Evolutionary conservation across 2,329 filamentous ascomycete genomes (phyloP).

Genomic region (Pleoardoris graminearum): DNA sequence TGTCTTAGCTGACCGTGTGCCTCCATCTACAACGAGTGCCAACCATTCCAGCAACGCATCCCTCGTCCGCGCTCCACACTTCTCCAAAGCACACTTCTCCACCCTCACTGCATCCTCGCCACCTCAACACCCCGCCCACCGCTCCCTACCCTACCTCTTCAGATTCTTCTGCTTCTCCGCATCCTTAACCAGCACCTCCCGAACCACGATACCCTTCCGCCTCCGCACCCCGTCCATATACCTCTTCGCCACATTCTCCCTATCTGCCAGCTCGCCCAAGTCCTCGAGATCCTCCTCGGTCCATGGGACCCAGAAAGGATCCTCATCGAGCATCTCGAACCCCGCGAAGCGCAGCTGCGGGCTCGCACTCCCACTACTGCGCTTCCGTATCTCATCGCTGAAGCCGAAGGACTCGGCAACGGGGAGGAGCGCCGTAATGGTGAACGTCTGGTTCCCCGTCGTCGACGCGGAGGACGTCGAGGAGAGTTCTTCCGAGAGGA

Average conservation of each 20-base stretch:
- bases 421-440: conserved; percentile 82
- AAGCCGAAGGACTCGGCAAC: conserved; percentile 97
- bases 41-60: too few species aligned
- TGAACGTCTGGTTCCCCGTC: conserved; percentile 92
- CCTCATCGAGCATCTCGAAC: conserved; percentile 90
- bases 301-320: conserved; percentile 96
- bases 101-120: too few species aligned
- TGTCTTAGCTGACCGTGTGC: too few species aligned
- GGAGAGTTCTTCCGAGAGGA: conserved; percentile 88
- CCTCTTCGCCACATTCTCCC: conserved; percentile 92
- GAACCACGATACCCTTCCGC: conserved; percentile 85
- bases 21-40: too few species aligned
- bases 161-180: conserved; percentile 88
- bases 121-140: too few species aligned
- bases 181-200: conserved; percentile 71
- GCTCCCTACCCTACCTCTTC: conserved; percentile 65
- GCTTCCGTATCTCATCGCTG: conserved; percentile 92
- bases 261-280: conserved; percentile 87
- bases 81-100: too few species aligned
- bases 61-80: too few species aligned
- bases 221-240: conserved; percentile 90
- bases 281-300: conserved; percentile 97
- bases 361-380: conserved; percentile 85
- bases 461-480: conserved; percentile 96
- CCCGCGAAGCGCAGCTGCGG: conserved; percentile 93